Conservation (phyloP, 2,329 filamentous ascomycete species). For the Pestalotiopsis fici region DNA sequence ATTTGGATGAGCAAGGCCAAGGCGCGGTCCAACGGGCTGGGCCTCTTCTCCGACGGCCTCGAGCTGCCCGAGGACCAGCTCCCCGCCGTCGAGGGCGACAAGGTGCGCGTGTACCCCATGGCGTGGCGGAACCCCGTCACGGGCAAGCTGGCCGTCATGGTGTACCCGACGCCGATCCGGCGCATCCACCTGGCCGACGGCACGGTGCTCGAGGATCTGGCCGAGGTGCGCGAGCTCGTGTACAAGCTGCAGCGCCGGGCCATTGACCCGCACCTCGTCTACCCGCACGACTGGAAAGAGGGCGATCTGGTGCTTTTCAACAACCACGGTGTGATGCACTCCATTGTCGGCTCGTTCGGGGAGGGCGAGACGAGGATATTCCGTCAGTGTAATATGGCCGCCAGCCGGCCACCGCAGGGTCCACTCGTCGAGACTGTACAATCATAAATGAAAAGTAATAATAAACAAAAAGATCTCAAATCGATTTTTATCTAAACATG, state of each 20-base stretch:
- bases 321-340: constrained; percentile 74
- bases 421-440: constrained; percentile 25
- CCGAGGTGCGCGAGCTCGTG: constrained; percentile 65
- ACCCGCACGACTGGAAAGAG: constrained; percentile 75
- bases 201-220: constrained; percentile 67
- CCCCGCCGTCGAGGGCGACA: constrained; percentile 62
- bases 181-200: constrained; percentile 69
- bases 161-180: constrained; percentile 72
- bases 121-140: constrained; percentile 76
- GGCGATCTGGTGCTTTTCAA: constrained; percentile 78
- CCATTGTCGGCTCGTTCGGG: constrained; percentile 73
- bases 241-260: constrained; percentile 70
- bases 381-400: constrained; percentile 76
- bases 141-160: constrained; percentile 67
- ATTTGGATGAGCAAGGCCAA: constrained; percentile 76
- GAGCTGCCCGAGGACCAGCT: constrained; percentile 62
- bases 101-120: constrained; percentile 74
- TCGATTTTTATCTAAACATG: background rate
- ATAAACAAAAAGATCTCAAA: background rate
- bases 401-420: constrained; percentile 55
- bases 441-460: background rate
- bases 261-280: constrained; percentile 68
- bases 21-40: constrained; percentile 68
- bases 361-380: constrained; percentile 73
- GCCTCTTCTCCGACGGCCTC: constrained; percentile 65